A percentile compares a stretch with the other conserved stretches of the same genome.
Conservation (phyloP, 2,329 filamentous ascomycete genomes). For the Epichloe uncinata region DNA sequence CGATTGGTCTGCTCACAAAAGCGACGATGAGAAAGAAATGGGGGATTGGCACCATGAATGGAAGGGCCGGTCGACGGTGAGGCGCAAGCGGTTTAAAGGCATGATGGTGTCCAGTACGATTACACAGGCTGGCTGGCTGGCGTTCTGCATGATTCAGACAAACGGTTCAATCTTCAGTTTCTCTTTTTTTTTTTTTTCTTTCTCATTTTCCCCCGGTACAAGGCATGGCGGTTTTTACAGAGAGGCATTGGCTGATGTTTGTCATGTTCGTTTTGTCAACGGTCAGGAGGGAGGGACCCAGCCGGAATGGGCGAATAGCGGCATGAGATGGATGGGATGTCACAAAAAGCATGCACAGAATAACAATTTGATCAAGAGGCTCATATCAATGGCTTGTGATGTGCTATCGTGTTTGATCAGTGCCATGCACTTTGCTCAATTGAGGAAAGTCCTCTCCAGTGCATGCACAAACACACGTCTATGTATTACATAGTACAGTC, state of each 20-base stretch:
- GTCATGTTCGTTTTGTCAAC: neutral
- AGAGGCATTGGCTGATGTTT: constrained; percentile 2
- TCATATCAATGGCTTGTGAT: neutral
- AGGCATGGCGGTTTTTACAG: constrained; percentile 4
- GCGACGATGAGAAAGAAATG: neutral
- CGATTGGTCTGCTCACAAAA: neutral
- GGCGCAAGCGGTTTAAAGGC: constrained; percentile 1
- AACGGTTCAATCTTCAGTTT: neutral
- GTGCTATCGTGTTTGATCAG: too few relatives aligned
- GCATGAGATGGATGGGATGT: constrained; percentile 10
- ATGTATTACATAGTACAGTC: too few relatives aligned
- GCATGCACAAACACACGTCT: too few relatives aligned
- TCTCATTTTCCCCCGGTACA: neutral
- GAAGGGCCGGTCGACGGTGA: neutral
- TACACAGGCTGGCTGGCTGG: constrained; percentile 2
- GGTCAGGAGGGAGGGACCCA: constrained; percentile 2
- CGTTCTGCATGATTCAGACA: constrained; percentile 5
- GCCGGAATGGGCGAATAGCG: neutral
- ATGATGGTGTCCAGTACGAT: constrained; percentile 1
- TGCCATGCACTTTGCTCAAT: too few relatives aligned
- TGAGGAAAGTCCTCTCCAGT: too few relatives aligned
- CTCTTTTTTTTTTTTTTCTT: neutral
- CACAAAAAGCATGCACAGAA: neutral
- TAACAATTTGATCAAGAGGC: neutral
- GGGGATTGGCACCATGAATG: neutral